Conservation (phyloP, 768 basidiomycete genomes). For the Rubroboletus pulcherrimus region DNA sequence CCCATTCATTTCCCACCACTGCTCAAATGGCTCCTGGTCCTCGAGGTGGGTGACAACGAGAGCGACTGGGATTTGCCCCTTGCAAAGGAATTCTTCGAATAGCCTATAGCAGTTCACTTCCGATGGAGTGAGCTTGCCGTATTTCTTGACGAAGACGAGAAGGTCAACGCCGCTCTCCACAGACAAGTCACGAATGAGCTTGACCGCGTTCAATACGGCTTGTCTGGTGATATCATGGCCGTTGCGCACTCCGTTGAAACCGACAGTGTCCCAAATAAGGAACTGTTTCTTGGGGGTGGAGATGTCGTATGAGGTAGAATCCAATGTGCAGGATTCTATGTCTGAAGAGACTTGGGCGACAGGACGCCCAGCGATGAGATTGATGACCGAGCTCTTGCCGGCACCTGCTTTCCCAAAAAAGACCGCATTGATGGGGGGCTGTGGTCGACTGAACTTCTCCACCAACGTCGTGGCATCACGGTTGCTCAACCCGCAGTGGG, state of each 20-base stretch:
- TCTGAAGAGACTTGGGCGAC: not conserved
- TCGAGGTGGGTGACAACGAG: slow-evolving; percentile 36
- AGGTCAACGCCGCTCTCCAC: too few species aligned
- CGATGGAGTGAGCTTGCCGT: slow-evolving; percentile 7
- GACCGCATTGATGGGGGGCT: slow-evolving; percentile 22
- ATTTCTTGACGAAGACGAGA: too few species aligned
- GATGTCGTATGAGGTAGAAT: not conserved
- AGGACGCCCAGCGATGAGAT: not conserved
- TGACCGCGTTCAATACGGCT: too few species aligned
- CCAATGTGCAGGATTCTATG: not conserved
- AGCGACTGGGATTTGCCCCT: slow-evolving; percentile 5
- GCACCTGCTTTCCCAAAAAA: slow-evolving; percentile 31
- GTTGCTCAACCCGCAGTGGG: not conserved
- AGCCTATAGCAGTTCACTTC: slow-evolving; percentile 25
- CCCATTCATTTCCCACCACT: slow-evolving; percentile 23
- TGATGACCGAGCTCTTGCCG: slow-evolving; percentile 32
- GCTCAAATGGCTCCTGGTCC: slow-evolving; percentile 10
- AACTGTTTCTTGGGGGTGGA: not conserved
- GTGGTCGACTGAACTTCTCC: too few species aligned
- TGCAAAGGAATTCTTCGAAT: slow-evolving; percentile 33
- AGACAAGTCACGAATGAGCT: too few species aligned
- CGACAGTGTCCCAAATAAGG: slow-evolving; percentile 1
- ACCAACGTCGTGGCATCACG: not conserved
- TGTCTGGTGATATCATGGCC: too few species aligned
- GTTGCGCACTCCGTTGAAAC: too few species aligned